These are phyloP conservation scores for Candida arabinofermentans DNA, from an alignment of 805 yeast species.

Conservation along the genomic window DNA sequence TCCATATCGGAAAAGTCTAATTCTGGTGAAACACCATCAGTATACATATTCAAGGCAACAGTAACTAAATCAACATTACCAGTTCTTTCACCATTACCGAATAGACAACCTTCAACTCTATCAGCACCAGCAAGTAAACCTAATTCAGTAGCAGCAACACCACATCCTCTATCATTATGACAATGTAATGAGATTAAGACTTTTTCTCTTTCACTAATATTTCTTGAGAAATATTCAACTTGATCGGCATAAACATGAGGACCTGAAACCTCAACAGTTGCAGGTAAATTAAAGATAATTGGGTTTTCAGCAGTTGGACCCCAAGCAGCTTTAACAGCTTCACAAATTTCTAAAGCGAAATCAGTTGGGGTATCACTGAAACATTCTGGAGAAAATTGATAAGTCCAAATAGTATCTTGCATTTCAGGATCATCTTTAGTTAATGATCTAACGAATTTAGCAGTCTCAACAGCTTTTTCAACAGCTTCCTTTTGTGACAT, in stretches of 20 bases:
- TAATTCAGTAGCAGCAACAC: conserved; percentile 77
- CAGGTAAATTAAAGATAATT: conserved; percentile 74
- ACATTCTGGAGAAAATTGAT: conserved; percentile 76
- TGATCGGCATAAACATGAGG: conserved; percentile 81
- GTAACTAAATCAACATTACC: conserved; percentile 80
- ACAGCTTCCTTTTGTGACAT: conserved; percentile 68
- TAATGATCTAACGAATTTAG: conserved; percentile 60
- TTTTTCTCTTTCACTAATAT: conserved; percentile 68
- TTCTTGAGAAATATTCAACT: conserved; percentile 66
- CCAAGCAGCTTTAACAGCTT: conserved; percentile 77
- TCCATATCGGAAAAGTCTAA: conserved; percentile 69
- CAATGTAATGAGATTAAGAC: conserved; percentile 68
- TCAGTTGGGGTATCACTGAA: conserved; percentile 73
- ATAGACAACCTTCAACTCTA: conserved; percentile 79
- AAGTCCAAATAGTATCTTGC: conserved; percentile 63
- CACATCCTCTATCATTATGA: conserved; percentile 81
- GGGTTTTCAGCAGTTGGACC: conserved; percentile 73
- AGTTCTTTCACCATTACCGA: conserved; percentile 83
- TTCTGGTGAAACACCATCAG: conserved; percentile 70
- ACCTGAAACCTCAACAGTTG: conserved; percentile 73
- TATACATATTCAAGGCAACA: conserved; percentile 72
- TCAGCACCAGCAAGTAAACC: conserved; percentile 82
- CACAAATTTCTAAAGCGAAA: conserved; percentile 72
- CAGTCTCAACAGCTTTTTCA: conserved; percentile 65
- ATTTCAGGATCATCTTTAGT: conserved; percentile 71